Evolutionary conservation across 148 eudicot genomes (phyloP).

Genomic region (Spergularia bocconei): DNA sequence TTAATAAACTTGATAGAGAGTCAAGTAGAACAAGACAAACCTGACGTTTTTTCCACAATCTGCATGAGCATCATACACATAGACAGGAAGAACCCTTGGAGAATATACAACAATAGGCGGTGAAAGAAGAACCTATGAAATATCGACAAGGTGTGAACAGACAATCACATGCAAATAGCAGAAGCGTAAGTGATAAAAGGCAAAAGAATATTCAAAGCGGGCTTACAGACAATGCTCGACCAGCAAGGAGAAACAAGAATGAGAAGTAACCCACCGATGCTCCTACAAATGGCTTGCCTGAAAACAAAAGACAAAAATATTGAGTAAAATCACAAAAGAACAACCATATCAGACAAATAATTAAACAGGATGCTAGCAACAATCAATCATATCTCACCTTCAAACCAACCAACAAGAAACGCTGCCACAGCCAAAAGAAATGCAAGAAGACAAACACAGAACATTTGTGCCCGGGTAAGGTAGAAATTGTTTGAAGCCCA

Average conservation of each 20-base stretch:
- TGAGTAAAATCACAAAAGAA: conserved; percentile 3
- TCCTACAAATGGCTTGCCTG: conserved; percentile 84
- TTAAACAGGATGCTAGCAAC: conserved; percentile 5
- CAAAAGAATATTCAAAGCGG: not conserved
- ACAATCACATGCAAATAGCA: conserved; percentile 11
- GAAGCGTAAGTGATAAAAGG: not conserved
- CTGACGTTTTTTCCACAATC: conserved; percentile 97
- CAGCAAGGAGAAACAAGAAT: conserved; percentile 88
- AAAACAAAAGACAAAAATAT: conserved; percentile 17
- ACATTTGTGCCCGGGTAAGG: conserved; percentile 82
- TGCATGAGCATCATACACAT: conserved; percentile 99
- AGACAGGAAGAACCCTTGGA: conserved; percentile 95
- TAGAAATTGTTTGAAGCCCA: conserved; percentile 99
- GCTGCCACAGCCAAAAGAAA: conserved; percentile 94
- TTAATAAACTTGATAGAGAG: not conserved
- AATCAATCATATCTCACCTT: conserved; percentile 48
- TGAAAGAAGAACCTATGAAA: conserved; percentile 87
- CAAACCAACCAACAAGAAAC: conserved; percentile 75
- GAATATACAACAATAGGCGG: conserved; percentile 99
- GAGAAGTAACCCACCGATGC: conserved; percentile 98
- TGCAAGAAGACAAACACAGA: conserved; percentile 93
- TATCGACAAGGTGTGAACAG: not conserved
- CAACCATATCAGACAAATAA: not conserved
- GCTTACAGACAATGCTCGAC: conserved; percentile 94
- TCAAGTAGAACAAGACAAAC: conserved; percentile 40